Evolutionary conservation across 257 asterid genomes (phyloP).

Genomic region (Solanum sejunctum): DNA sequence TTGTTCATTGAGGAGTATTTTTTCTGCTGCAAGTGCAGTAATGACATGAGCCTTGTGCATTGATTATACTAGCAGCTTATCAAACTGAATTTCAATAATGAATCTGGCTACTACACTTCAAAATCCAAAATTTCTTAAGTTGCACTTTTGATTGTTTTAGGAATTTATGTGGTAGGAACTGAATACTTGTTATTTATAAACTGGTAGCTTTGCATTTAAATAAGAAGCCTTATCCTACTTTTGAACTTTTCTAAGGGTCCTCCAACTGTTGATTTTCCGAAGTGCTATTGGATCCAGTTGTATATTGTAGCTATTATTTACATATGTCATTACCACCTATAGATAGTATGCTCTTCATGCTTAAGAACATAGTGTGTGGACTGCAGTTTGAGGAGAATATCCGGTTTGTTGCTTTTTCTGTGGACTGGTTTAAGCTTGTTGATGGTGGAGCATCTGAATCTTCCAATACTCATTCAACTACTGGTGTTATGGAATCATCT

Average conservation of each 20-base stretch:
- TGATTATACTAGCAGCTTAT: background rate
- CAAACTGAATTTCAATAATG: background rate
- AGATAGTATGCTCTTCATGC: background rate
- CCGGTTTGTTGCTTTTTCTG: conserved; percentile 52
- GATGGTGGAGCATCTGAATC: conserved; percentile 44
- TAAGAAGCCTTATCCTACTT: background rate
- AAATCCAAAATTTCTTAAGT: background rate
- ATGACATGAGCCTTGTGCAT: background rate
- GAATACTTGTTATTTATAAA: background rate
- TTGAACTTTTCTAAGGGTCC: background rate
- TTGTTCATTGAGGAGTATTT: background rate
- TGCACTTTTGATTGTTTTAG: background rate
- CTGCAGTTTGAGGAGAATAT: conserved; percentile 75
- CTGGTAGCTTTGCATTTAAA: background rate
- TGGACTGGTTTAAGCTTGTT: conserved; percentile 65
- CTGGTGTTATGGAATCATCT: conserved; percentile 40
- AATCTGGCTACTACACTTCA: background rate
- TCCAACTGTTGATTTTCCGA: background rate
- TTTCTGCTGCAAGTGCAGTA: background rate
- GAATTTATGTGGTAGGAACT: background rate
- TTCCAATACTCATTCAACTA: conserved; percentile 28
- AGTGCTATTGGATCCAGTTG: background rate
- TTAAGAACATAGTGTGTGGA: background rate
- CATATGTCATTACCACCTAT: background rate
- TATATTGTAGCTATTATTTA: background rate